Evolutionary conservation across 768 basidiomycete species (phyloP).

Genomic region (Auriscalpium vulgare): DNA sequence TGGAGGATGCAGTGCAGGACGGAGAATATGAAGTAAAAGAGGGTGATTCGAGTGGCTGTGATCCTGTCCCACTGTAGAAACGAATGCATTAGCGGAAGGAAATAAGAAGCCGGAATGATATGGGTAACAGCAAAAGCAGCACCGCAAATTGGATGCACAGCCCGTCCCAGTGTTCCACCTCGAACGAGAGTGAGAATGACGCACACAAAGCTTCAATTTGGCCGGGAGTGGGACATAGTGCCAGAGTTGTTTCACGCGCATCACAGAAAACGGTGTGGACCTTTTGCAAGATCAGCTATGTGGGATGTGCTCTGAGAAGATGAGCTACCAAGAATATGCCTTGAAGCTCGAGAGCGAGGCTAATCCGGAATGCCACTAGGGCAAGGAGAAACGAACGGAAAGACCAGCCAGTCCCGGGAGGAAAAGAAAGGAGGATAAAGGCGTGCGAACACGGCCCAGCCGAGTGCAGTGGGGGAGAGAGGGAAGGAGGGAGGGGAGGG

Average conservation of each 20-base stretch:
- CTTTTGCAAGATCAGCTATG: neutral
- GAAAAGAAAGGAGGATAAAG: slow-evolving; percentile 10
- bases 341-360: slow-evolving; percentile 12
- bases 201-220: slow-evolving; percentile 42
- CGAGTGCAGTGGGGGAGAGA: slow-evolving; percentile 1
- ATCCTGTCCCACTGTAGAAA: slow-evolving; percentile 55
- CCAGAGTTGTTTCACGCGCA: slow-evolving; percentile 36
- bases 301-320: neutral
- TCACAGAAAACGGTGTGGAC: slow-evolving; percentile 11
- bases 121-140: neutral
- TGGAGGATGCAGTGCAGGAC: slow-evolving; percentile 59
- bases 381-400: slow-evolving; percentile 21
- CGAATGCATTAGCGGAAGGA: neutral
- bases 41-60: slow-evolving; percentile 58
- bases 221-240: slow-evolving; percentile 27
- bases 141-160: neutral
- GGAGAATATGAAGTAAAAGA: slow-evolving; percentile 61
- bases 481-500: neutral
- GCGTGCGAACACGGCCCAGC: slow-evolving; percentile 9
- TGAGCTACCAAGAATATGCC: neutral
- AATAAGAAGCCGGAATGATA: neutral
- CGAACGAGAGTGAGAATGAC: slow-evolving; percentile 15
- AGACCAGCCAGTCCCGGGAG: slow-evolving; percentile 18
- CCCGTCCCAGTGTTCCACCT: neutral
- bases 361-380: slow-evolving; percentile 35